A percentile compares a stretch with the other conserved stretches of the same genome.
These are phyloP conservation scores for Paecilomyces sp. DNA, from an alignment of 2,329 filamentous ascomycete species.

Conservation along the genomic window DNA sequence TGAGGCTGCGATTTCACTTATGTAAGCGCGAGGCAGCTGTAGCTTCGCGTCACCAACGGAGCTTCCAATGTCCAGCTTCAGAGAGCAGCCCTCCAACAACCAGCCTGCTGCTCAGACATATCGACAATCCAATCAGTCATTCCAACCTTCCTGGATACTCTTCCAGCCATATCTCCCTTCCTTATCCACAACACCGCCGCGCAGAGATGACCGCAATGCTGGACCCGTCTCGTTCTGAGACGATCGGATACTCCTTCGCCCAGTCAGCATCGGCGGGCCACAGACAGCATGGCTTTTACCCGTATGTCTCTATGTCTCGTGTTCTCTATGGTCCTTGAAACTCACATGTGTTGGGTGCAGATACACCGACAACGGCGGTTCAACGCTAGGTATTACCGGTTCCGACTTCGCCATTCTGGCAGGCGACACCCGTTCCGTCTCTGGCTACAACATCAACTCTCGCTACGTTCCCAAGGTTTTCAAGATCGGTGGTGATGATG, in stretches of 20 bases:
- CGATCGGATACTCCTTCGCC: conserved; percentile 55
- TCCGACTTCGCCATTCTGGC: conserved; percentile 93
- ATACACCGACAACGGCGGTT: conserved; percentile 97
- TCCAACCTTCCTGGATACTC: background rate
- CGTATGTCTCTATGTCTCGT: conserved; percentile 51
- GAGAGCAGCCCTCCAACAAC: background rate
- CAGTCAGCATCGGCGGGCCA: conserved; percentile 43
- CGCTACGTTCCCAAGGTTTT: conserved; percentile 94
- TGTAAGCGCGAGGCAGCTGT: conserved; percentile 32
- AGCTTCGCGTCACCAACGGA: conserved; percentile 25
- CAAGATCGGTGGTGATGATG: conserved; percentile 86
- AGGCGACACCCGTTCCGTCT: conserved; percentile 91
- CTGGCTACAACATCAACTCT: conserved; percentile 98
- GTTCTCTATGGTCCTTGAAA: background rate
- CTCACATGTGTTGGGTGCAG: conserved; percentile 15
- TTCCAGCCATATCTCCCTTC: background rate
- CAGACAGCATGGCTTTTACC: conserved; percentile 75
- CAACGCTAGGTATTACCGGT: conserved; percentile 89
- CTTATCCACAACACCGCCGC: conserved; percentile 7
- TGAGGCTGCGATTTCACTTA: conserved; percentile 15
- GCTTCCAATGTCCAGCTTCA: background rate
- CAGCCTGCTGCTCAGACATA: background rate
- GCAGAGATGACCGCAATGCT: conserved; percentile 48
- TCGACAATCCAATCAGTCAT: background rate
- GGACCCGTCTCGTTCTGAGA: conserved; percentile 43